phyloP scores from a whole-genome alignment of 2,329 filamentous ascomycete genomes.

The Hypoxylon sp. region DNA sequence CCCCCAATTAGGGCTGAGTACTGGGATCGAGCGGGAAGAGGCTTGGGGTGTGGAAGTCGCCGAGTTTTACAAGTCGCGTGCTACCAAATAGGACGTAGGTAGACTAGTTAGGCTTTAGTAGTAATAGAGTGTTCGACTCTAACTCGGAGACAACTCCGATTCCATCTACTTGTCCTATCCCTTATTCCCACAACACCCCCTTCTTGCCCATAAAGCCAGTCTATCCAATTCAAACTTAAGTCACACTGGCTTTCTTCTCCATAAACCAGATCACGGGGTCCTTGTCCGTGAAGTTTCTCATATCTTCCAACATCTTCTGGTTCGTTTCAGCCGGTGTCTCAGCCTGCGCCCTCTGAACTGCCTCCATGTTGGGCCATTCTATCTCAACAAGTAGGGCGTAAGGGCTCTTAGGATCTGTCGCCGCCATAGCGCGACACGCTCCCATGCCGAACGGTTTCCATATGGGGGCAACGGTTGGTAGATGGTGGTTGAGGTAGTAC shows the following conservation, averaged over 20 bases:
- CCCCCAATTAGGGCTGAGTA: constrained; percentile 48
- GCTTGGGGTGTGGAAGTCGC: constrained; percentile 52
- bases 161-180: background rate
- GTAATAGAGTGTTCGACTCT: background rate
- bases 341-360: constrained; percentile 31
- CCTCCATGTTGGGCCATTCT: constrained; percentile 41
- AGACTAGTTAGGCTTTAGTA: background rate
- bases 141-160: background rate
- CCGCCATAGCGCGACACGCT: constrained; percentile 30
- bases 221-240: constrained; percentile 2
- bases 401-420: constrained; percentile 28
- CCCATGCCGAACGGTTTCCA: constrained; percentile 42
- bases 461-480: constrained; percentile 25
- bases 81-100: constrained; percentile 24
- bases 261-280: constrained; percentile 44
- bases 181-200: background rate
- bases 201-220: background rate
- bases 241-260: constrained; percentile 33
- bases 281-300: constrained; percentile 43
- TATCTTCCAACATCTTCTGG: constrained; percentile 35
- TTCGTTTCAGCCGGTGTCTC: constrained; percentile 31
- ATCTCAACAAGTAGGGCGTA: constrained; percentile 38
- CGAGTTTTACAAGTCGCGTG: constrained; percentile 44
- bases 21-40: constrained; percentile 52
- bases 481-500: constrained; percentile 43